Percentiles rank a stretch among this genome's conserved stretches.
phyloP scores from a whole-genome alignment of 164 flowering plant species.

The Euptelea pleiosperma region DNA sequence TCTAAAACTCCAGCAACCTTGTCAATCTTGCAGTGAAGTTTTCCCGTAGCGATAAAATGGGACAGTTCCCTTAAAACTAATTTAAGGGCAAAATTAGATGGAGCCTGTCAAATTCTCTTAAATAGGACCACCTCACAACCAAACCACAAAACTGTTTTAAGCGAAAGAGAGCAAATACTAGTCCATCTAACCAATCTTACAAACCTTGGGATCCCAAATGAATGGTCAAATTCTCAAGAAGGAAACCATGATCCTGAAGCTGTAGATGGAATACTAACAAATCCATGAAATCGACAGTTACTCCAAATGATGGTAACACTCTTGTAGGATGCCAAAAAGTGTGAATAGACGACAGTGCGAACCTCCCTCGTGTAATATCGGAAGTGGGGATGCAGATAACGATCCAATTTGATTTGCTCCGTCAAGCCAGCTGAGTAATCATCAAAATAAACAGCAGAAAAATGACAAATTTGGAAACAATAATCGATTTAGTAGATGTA shows the following conservation, averaged over 20 bases:
- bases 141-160: background rate
- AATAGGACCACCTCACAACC: background rate
- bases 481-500: too few relatives aligned
- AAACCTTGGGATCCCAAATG: too few relatives aligned
- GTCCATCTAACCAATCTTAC: too few relatives aligned
- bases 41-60: constrained; percentile 93
- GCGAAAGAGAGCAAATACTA: too few relatives aligned
- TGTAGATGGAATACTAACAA: constrained; percentile 46
- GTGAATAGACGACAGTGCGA: constrained; percentile 86
- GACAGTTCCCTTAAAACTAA: constrained; percentile 80
- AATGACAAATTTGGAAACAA: too few relatives aligned
- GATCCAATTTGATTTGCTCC: constrained; percentile 82
- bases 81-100: constrained; percentile 1
- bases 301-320: constrained; percentile 98
- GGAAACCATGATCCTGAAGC: background rate
- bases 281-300: constrained; percentile 89
- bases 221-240: background rate
- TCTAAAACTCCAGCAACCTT: constrained; percentile 95
- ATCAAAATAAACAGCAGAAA: too few relatives aligned
- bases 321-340: constrained; percentile 92
- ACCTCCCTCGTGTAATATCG: constrained; percentile 97
- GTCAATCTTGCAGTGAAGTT: constrained; percentile 97
- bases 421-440: constrained; percentile 74
- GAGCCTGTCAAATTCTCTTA: background rate
- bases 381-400: constrained; percentile 90